Percentiles rank a stretch among this genome's conserved stretches.
Conservation (phyloP, 202 grass and related monocot species). For the Digitaria exilis region DNA sequence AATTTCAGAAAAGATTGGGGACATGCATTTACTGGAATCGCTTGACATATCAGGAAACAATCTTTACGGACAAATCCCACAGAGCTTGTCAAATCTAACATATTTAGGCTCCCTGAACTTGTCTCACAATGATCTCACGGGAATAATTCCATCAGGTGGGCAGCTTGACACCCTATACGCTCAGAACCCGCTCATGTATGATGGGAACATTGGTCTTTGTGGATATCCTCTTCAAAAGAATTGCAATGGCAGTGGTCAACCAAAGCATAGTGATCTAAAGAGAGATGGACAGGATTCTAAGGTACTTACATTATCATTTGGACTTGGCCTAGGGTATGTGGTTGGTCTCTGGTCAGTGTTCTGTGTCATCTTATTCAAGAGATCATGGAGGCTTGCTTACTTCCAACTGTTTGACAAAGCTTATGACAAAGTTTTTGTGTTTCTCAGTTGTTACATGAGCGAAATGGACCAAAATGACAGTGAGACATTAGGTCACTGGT, state of each 20-base stretch:
- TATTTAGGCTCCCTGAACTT: conserved; percentile 36
- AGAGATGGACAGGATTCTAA: neutral
- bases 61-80: conserved; percentile 33
- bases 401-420: conserved; percentile 9
- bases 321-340: conserved; percentile 22
- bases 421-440: neutral
- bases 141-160: conserved; percentile 39
- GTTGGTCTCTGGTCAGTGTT: conserved; percentile 36
- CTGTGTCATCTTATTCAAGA: conserved; percentile 35
- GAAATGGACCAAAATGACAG: neutral
- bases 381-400: conserved; percentile 39
- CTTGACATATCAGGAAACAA: conserved; percentile 46
- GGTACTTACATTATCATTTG: conserved; percentile 1
- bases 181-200: neutral
- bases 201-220: conserved; percentile 26
- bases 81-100: neutral
- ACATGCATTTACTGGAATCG: conserved; percentile 20
- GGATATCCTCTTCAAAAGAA: conserved; percentile 15
- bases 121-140: conserved; percentile 21
- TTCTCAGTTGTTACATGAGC: neutral
- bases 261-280: neutral
- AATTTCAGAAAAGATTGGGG: neutral
- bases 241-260: neutral
- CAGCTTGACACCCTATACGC: conserved; percentile 38
- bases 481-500: neutral